Evolutionary conservation across 2,329 filamentous ascomycete genomes (phyloP), one percentile per base, ranked within the genome.

Genomic region (Fusarium sp.): DNA sequence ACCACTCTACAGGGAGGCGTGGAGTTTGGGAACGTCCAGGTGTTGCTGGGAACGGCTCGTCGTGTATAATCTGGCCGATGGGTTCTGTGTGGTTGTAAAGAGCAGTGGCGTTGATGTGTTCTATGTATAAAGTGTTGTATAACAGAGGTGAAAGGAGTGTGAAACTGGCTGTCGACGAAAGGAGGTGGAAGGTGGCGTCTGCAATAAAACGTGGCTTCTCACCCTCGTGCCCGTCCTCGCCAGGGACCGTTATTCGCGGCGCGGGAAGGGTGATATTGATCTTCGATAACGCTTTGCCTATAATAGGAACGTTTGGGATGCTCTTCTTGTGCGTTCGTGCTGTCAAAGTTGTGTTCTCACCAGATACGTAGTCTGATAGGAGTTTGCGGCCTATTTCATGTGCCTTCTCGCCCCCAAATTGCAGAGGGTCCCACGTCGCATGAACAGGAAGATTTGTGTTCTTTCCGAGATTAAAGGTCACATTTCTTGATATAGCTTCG

Each of bases 111-210:
- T 97, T 91, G 74, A 98, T 87, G 52, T 84, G 86, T 39, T 93
- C 93, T 67, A 99, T 87, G 73, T 89, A 92, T 19, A 98, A 80
- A 1, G 89, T 93, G 53, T 91, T 91, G 61, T 89, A 83, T 42
- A 84, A 81, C 11, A 98, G 83, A 0, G 96, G 96, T 1, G 94
- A 98, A 41, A 90, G 85, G 23, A 98, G 85, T 0, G 88, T 90
- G 79, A 99, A 98, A 1, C 91, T 89, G 6, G 95, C 95, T 1
- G 93, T 94, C 1, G 93, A 97, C 18, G 93, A 92, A 67, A 96
- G 86, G 54, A 98, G 80, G 80, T 98, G 94, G 80, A 99, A 90
- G 9, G 90, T 95, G 13, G 94, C 93, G 73, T 93, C 90, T 77
- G 91, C 88, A 73, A 99, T 93, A 78, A 98, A 98, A 69, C 89